phyloP scores from a whole-genome alignment of 177 flowering plant genomes.

The Vitis hybrid region DNA sequence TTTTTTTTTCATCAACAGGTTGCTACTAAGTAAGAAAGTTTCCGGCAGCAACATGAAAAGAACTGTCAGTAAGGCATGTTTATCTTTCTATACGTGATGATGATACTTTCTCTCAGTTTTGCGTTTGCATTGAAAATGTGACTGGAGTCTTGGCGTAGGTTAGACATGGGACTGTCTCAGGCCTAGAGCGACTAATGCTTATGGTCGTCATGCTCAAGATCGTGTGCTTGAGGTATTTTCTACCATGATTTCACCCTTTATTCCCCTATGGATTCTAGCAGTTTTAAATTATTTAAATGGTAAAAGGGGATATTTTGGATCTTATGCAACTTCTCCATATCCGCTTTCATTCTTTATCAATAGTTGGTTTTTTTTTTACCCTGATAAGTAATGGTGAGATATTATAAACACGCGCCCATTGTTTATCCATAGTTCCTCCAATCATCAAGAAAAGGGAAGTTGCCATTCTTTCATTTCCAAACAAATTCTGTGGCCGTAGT shows the following conservation, averaged over 20 bases:
- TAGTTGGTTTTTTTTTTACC: too few species aligned
- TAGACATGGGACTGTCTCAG: conserved; percentile 24
- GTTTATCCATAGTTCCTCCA: too few species aligned
- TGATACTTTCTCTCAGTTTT: background rate
- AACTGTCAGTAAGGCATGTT: conserved; percentile 26
- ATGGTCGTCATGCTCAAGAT: conserved; percentile 27
- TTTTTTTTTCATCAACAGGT: conserved; percentile 1
- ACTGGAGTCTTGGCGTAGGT: conserved; percentile 15
- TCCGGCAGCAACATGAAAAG: conserved; percentile 6
- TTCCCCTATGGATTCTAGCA: too few species aligned
- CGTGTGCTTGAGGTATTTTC: conserved; percentile 36
- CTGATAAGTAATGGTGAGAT: too few species aligned
- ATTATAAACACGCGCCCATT: too few species aligned
- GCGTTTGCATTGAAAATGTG: background rate
- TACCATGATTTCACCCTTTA: background rate
- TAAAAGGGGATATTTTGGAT: too few species aligned
- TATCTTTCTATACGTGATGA: background rate
- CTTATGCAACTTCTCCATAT: too few species aligned
- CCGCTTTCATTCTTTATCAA: too few species aligned
- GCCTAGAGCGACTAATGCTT: conserved; percentile 17
- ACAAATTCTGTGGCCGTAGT: too few species aligned
- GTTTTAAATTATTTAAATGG: too few species aligned
- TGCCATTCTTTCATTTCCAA: too few species aligned
- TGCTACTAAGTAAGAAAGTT: conserved; percentile 13
- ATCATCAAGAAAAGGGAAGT: too few species aligned